Percentiles rank a stretch among this genome's conserved stretches.
These are phyloP conservation scores for Trichoderma aggressivum DNA, from an alignment of 2,329 filamentous ascomycete species.

Conservation along the genomic window DNA sequence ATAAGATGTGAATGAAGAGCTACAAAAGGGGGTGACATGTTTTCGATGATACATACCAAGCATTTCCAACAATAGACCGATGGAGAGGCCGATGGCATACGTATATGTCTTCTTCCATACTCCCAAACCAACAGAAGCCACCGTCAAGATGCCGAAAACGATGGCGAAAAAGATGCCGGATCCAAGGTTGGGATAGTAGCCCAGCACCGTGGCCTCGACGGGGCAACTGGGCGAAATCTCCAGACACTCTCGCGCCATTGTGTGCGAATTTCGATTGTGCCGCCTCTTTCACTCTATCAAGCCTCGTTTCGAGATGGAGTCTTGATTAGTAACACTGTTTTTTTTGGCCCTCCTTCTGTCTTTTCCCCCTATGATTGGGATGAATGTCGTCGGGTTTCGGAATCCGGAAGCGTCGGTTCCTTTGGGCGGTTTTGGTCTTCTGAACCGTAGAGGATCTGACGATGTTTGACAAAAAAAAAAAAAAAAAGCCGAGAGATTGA, in stretches of 20 bases:
- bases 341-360: not conserved
- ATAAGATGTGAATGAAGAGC: not conserved
- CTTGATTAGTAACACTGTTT: not conserved
- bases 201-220: slow-evolving; percentile 50
- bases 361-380: not conserved
- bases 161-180: slow-evolving; percentile 54
- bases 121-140: slow-evolving; percentile 43
- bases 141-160: slow-evolving; percentile 44
- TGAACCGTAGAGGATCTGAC: not conserved
- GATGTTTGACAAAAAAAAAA: not conserved
- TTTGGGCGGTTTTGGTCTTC: not conserved
- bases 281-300: not conserved
- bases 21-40: not conserved
- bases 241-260: slow-evolving; percentile 24
- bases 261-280: not conserved
- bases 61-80: slow-evolving; percentile 50
- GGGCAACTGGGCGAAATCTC: slow-evolving; percentile 44
- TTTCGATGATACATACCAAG: slow-evolving; percentile 38
- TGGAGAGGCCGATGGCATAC: slow-evolving; percentile 47
- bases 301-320: not conserved
- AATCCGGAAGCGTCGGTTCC: slow-evolving; percentile 5
- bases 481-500: not conserved
- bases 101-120: slow-evolving; percentile 54
- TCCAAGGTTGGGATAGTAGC: slow-evolving; percentile 55
- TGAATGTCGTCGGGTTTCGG: slow-evolving; percentile 2